These are phyloP conservation scores for Yamadazyma insecticola DNA, from an alignment of 805 yeast genomes.

Conservation along the genomic window DNA sequence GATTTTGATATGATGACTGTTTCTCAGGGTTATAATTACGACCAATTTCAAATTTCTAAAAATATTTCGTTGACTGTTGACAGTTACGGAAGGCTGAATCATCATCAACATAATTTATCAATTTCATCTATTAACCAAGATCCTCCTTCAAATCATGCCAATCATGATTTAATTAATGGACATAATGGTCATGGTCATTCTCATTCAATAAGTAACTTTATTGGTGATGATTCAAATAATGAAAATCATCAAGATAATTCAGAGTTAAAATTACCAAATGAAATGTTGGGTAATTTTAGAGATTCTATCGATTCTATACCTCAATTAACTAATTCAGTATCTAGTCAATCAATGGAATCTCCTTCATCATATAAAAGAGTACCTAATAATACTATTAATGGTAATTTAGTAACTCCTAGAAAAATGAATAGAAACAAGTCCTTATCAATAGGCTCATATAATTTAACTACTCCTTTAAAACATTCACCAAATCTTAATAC, in stretches of 20 bases:
- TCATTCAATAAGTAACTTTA: too few species aligned
- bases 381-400: neutral
- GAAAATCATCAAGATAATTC: constrained; percentile 6
- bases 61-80: constrained; percentile 8
- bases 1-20: neutral
- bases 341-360: constrained; percentile 31
- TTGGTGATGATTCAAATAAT: too few species aligned
- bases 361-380: constrained; percentile 19
- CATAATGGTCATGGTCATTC: too few species aligned
- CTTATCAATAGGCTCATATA: constrained; percentile 20
- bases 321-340: constrained; percentile 29
- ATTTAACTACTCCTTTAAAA: constrained; percentile 11
- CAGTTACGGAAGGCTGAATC: constrained; percentile 4
- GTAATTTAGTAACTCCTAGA: constrained; percentile 27
- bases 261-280: constrained; percentile 11
- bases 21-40: constrained; percentile 2
- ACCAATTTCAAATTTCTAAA: constrained; percentile 1
- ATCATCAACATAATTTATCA: constrained; percentile 9
- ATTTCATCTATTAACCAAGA: constrained; percentile 2
- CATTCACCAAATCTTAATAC: constrained; percentile 4
- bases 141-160: neutral
- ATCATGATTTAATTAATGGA: too few species aligned
- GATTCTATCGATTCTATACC: constrained; percentile 34
- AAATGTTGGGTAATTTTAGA: too few species aligned
- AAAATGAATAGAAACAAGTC: constrained; percentile 29